These are phyloP conservation scores for Rhizopogon vulgaris DNA, from an alignment of 768 basidiomycete species.

Conservation along the genomic window DNA sequence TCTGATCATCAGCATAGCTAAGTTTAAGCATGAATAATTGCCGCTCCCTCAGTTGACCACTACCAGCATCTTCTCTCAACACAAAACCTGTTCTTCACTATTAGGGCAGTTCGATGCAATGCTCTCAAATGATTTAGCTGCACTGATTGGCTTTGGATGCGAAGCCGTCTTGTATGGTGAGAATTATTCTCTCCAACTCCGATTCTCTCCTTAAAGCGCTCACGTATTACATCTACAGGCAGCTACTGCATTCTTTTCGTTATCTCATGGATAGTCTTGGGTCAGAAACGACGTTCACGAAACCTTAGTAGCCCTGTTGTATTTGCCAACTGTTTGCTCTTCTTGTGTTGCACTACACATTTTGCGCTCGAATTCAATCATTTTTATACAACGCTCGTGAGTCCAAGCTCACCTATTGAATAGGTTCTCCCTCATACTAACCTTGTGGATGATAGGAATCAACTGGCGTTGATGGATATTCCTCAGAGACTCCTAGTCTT, in stretches of 20 bases:
- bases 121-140: constrained; percentile 26
- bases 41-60: background rate
- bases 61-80: background rate
- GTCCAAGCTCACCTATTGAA: constrained; percentile 1
- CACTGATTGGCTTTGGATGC: constrained; percentile 31
- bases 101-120: constrained; percentile 7
- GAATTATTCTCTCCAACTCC: background rate
- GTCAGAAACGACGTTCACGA: constrained; percentile 4
- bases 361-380: constrained; percentile 32
- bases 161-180: constrained; percentile 32
- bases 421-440: background rate
- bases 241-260: constrained; percentile 23
- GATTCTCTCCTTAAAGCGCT: constrained; percentile 4
- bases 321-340: constrained; percentile 24
- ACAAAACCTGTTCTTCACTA: background rate
- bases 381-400: constrained; percentile 26
- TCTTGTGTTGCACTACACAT: constrained; percentile 26
- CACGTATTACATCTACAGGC: constrained; percentile 1
- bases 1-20: background rate
- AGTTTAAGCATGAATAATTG: no score
- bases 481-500: constrained; percentile 25
- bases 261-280: constrained; percentile 21
- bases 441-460: constrained; percentile 13
- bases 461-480: constrained; percentile 21
- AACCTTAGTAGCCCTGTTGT: constrained; percentile 20